phyloP scores from a whole-genome alignment of 2,329 filamentous ascomycete genomes.

The Blastomyces gilchristii region DNA sequence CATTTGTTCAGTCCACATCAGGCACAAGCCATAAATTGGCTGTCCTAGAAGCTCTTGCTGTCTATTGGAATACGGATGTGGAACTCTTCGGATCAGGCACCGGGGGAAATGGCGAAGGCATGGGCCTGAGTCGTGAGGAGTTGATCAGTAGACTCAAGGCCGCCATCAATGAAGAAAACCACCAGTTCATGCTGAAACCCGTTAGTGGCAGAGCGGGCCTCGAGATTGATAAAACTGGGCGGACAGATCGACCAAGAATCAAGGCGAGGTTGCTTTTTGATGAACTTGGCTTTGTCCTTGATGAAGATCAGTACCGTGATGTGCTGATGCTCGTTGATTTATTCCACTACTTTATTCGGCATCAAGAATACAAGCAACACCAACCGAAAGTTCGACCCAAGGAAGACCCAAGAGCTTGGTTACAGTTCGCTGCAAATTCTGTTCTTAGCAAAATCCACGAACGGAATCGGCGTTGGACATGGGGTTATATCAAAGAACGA shows the following conservation, averaged over 20 bases:
- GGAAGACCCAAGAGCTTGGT: constrained; percentile 85
- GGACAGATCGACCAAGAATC: constrained; percentile 66
- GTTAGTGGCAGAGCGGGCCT: constrained; percentile 92
- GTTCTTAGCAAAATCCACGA: constrained; percentile 92
- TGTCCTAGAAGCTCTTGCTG: constrained; percentile 74
- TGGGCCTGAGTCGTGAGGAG: constrained; percentile 58
- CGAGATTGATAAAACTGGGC: constrained; percentile 87
- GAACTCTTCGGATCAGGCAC: constrained; percentile 70
- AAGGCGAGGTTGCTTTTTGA: constrained; percentile 90
- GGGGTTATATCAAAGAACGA: constrained; percentile 88
- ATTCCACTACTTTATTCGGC: constrained; percentile 95
- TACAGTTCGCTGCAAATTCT: constrained; percentile 80
- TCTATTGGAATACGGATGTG: constrained; percentile 98
- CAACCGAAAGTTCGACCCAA: constrained; percentile 77
- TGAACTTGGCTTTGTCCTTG: constrained; percentile 93
- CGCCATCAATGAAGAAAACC: constrained; percentile 69
- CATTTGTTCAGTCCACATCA: constrained; percentile 82
- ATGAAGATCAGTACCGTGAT: constrained; percentile 95
- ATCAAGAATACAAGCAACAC: constrained; percentile 91
- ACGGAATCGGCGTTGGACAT: constrained; percentile 83
- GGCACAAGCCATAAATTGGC: constrained; percentile 86
- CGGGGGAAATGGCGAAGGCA: constrained; percentile 46
- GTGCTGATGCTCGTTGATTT: constrained; percentile 95
- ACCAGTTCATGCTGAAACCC: constrained; percentile 92
- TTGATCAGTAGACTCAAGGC: constrained; percentile 66